These are phyloP conservation scores for Drechmeria coniospora DNA, from an alignment of 2,329 filamentous ascomycete species.

Conservation along the genomic window DNA sequence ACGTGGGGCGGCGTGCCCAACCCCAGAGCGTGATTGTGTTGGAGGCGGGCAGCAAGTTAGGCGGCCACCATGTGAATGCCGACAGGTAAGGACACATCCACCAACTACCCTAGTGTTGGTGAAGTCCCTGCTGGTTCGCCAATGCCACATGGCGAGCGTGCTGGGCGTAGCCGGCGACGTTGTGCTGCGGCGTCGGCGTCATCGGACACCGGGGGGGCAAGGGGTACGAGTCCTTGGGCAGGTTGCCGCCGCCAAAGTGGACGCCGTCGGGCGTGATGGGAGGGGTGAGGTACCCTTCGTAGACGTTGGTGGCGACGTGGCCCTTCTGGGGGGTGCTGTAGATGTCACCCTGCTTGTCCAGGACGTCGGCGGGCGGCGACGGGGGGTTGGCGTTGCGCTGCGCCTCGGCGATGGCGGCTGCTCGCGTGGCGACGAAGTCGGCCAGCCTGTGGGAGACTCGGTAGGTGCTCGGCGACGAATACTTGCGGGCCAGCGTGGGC, in stretches of 20 bases:
- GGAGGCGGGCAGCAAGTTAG: constrained; percentile 1
- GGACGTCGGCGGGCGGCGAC: constrained; percentile 40
- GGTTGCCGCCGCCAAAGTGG: constrained; percentile 33
- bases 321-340: constrained; percentile 71
- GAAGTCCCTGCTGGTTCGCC: constrained; percentile 26
- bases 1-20: constrained; percentile 2
- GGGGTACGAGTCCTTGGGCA: constrained; percentile 31
- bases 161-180: constrained; percentile 17
- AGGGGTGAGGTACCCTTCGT: constrained; percentile 67
- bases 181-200: constrained; percentile 41
- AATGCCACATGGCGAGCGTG: constrained; percentile 20
- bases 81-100: constrained; percentile 1
- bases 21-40: constrained; percentile 3
- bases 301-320: constrained; percentile 45
- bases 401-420: constrained; percentile 26
- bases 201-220: constrained; percentile 42
- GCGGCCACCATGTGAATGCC: constrained; percentile 1
- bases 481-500: constrained; percentile 42
- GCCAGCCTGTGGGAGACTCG: constrained; percentile 38
- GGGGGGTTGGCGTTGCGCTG: constrained; percentile 36
- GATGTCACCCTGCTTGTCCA: constrained; percentile 40
- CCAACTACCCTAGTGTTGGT: constrained; percentile 21
- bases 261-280: constrained; percentile 69
- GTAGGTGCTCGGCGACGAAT: constrained; percentile 37
- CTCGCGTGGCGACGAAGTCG: constrained; percentile 44